Evolutionary conservation across 352 stramenopile genomes (phyloP).

Genomic region (Chrysophaeum taylorii): DNA sequence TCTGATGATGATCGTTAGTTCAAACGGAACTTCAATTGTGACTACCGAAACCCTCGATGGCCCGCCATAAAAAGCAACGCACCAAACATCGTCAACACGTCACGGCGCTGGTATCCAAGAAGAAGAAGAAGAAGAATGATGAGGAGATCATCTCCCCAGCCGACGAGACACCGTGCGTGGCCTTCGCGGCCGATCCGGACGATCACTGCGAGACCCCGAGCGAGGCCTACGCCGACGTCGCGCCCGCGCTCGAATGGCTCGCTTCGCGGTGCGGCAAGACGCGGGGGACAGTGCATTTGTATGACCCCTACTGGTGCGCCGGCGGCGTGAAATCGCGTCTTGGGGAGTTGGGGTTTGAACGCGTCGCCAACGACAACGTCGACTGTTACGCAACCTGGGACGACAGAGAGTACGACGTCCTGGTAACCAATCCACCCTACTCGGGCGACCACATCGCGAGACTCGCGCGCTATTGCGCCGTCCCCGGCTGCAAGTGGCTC

Average conservation of each 20-base stretch:
- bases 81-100: too few relatives aligned
- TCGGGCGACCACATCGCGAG: conserved; percentile 39
- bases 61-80: too few relatives aligned
- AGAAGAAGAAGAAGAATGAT: too few relatives aligned
- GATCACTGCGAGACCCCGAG: conserved; percentile 53
- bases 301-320: conserved; percentile 51
- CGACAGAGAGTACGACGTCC: conserved; percentile 43
- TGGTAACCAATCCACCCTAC: conserved; percentile 57
- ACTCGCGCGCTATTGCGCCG: background rate
- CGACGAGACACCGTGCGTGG: too few relatives aligned
- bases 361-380: conserved; percentile 41
- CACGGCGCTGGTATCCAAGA: too few relatives aligned
- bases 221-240: conserved; percentile 45
- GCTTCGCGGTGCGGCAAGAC: background rate
- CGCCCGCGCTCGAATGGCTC: conserved; percentile 28
- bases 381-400: too few relatives aligned
- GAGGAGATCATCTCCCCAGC: too few relatives aligned
- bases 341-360: conserved; percentile 38
- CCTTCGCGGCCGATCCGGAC: conserved; percentile 41
- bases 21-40: too few relatives aligned
- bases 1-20: too few relatives aligned
- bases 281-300: conserved; percentile 27
- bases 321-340: conserved; percentile 37
- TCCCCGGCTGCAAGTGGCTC: too few relatives aligned
- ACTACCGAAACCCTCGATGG: too few relatives aligned